These are phyloP conservation scores for Peronospora belbahrii DNA, from an alignment of 352 stramenopile genomes.

Conservation along the genomic window DNA sequence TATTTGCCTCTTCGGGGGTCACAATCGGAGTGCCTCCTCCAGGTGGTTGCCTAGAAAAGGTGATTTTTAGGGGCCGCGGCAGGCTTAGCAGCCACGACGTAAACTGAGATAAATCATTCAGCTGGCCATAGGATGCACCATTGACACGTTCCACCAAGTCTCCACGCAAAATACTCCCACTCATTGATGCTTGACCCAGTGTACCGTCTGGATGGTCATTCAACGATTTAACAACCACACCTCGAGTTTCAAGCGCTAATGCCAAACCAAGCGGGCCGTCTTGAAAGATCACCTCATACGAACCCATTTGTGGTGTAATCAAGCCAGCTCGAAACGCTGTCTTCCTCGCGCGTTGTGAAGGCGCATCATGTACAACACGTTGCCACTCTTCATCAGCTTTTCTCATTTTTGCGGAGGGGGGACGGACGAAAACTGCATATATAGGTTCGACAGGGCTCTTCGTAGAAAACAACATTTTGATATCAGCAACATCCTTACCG, in stretches of 20 bases:
- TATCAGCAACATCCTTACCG: constrained; percentile 30
- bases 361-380: constrained; percentile 18
- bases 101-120: constrained; percentile 77
- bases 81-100: constrained; percentile 61
- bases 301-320: constrained; percentile 5
- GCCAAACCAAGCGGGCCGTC: constrained; percentile 67
- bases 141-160: constrained; percentile 76
- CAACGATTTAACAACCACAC: constrained; percentile 72
- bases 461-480: constrained; percentile 27
- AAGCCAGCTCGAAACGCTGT: constrained; percentile 21
- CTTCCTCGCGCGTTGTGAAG: constrained; percentile 25
- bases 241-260: constrained; percentile 53
- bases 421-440: constrained; percentile 34
- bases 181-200: constrained; percentile 65
- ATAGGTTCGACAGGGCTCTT: constrained; percentile 19
- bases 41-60: constrained; percentile 39
- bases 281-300: constrained; percentile 62
- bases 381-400: constrained; percentile 21
- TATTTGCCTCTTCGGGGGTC: constrained; percentile 9
- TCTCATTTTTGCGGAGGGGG: constrained; percentile 38
- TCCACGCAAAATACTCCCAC: constrained; percentile 45
- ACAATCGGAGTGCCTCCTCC: neutral
- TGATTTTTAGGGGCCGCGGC: constrained; percentile 56
- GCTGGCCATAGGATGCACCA: constrained; percentile 43
- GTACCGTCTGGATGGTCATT: constrained; percentile 60